A percentile compares a stretch with the other conserved stretches of the same genome.
These are phyloP conservation scores for Podospora fimiseda DNA, from an alignment of 495 filamentous ascomycete species.

Conservation along the genomic window DNA sequence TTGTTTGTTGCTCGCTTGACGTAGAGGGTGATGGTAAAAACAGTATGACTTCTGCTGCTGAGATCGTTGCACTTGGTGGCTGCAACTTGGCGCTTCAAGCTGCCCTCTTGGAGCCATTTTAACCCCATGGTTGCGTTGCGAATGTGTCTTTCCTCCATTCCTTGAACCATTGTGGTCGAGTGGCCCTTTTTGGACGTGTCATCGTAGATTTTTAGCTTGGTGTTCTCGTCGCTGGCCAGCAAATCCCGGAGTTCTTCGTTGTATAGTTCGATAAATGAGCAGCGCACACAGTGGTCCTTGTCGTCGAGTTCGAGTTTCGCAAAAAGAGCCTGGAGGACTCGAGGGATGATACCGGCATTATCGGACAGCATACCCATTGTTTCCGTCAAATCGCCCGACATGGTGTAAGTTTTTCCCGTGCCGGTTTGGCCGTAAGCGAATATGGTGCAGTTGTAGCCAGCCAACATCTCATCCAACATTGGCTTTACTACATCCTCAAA, in stretches of 20 bases:
- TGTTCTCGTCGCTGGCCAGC: constrained; percentile 68
- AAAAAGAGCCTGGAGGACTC: constrained; percentile 81
- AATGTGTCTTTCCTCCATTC: constrained; percentile 95
- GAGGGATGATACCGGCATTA: constrained; percentile 87
- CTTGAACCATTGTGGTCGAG: constrained; percentile 77
- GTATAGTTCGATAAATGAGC: constrained; percentile 97
- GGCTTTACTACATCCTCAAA: constrained; percentile 92
- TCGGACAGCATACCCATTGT: constrained; percentile 80
- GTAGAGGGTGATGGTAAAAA: constrained; percentile 89
- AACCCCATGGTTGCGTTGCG: constrained; percentile 78
- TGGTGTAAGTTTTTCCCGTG: constrained; percentile 97
- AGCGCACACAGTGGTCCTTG: constrained; percentile 87
- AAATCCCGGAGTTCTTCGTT: constrained; percentile 94
- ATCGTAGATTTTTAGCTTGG: constrained; percentile 92
- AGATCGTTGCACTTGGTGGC: constrained; percentile 98
- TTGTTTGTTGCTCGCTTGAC: constrained; percentile 75
- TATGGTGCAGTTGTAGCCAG: constrained; percentile 97
- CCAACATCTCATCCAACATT: constrained; percentile 90
- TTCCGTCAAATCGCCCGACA: constrained; percentile 95
- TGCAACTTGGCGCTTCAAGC: constrained; percentile 88
- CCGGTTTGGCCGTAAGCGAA: constrained; percentile 98
- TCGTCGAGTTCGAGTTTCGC: constrained; percentile 68
- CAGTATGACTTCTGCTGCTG: constrained; percentile 89
- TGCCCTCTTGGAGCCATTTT: constrained; percentile 80
- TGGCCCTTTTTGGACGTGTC: constrained; percentile 79